phyloP scores from a whole-genome alignment of 2,329 filamentous ascomycete species.

The Aspergillus calidoustus region DNA sequence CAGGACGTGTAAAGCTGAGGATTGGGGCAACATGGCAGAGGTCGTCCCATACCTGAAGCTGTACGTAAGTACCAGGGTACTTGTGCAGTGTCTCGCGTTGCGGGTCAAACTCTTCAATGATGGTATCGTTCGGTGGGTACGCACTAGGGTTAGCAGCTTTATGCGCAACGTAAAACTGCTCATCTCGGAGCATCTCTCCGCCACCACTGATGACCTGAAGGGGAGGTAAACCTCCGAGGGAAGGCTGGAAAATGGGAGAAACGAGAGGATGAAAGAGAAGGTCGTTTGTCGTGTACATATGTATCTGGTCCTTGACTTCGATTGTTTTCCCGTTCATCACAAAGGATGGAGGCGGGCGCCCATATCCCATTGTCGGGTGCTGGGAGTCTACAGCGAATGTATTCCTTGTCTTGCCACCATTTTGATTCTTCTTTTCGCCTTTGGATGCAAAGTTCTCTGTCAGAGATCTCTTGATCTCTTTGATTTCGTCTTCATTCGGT shows the following conservation, averaged over 20 bases:
- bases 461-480: conserved; percentile 51
- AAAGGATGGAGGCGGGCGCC: conserved; percentile 59
- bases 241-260: conserved; percentile 85
- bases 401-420: conserved; percentile 35
- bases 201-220: conserved; percentile 85
- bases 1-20: conserved; percentile 92
- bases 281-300: conserved; percentile 83
- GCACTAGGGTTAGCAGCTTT: conserved; percentile 83
- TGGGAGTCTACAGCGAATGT: conserved; percentile 14
- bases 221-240: conserved; percentile 86
- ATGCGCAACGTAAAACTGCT: conserved; percentile 93
- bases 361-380: background rate
- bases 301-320: conserved; percentile 87
- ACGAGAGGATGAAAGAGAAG: conserved; percentile 86
- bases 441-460: conserved; percentile 46
- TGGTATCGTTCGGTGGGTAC: conserved; percentile 71
- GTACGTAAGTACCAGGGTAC: conserved; percentile 85
- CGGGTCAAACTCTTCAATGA: conserved; percentile 66
- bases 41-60: conserved; percentile 95
- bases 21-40: conserved; percentile 91
- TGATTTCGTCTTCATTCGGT: conserved; percentile 76
- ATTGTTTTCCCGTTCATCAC: conserved; percentile 72
- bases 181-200: conserved; percentile 86
- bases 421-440: conserved; percentile 17
- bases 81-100: conserved; percentile 59